Percentiles rank a stretch among this genome's conserved stretches.
Evolutionary conservation across 1,139 yeast genomes (phyloP).

Genomic region (Meyerozyma guilliermondii): DNA sequence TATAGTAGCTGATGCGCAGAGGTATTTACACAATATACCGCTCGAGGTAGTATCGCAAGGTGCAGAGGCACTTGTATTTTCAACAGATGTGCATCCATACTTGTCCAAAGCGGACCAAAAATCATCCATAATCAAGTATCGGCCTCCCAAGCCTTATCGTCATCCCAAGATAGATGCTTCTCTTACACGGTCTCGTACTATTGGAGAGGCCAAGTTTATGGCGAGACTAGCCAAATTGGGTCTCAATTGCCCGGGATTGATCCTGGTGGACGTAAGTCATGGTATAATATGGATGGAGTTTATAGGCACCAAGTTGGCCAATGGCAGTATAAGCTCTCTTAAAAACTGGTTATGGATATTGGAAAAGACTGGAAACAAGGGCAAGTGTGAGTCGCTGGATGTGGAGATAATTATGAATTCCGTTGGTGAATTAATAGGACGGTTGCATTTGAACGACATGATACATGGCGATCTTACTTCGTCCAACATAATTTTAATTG

Average conservation of each 20-base stretch:
- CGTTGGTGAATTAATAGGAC: slow-evolving; percentile 70
- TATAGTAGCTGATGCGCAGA: slow-evolving; percentile 35
- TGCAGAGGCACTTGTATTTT: slow-evolving; percentile 88
- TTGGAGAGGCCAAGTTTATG: slow-evolving; percentile 79
- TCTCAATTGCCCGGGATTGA: slow-evolving; percentile 62
- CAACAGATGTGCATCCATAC: slow-evolving; percentile 66
- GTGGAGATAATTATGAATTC: slow-evolving; percentile 38
- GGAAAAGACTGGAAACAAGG: slow-evolving; percentile 27
- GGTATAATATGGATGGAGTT: slow-evolving; percentile 91
- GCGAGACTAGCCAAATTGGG: slow-evolving; percentile 53
- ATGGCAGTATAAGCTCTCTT: slow-evolving; percentile 47
- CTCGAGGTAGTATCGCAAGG: slow-evolving; percentile 73
- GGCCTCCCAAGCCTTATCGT: slow-evolving; percentile 87
- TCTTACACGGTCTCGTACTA: slow-evolving; percentile 74
- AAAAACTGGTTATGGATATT: slow-evolving; percentile 70
- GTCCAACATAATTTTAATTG: slow-evolving; percentile 68
- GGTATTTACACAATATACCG: slow-evolving; percentile 43
- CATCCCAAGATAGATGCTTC: slow-evolving; percentile 76
- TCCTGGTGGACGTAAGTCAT: slow-evolving; percentile 67
- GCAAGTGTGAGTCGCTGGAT: slow-evolving; percentile 24
- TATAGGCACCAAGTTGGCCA: slow-evolving; percentile 48
- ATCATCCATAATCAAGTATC: slow-evolving; percentile 64
- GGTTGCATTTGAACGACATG: slow-evolving; percentile 69
- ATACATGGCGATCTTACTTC: slow-evolving; percentile 95
- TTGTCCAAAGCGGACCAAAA: slow-evolving; percentile 18